A percentile compares a stretch with the other conserved stretches of the same genome.
phyloP scores from a whole-genome alignment of 2,329 filamentous ascomycete genomes.

The Fusarium sp. region DNA sequence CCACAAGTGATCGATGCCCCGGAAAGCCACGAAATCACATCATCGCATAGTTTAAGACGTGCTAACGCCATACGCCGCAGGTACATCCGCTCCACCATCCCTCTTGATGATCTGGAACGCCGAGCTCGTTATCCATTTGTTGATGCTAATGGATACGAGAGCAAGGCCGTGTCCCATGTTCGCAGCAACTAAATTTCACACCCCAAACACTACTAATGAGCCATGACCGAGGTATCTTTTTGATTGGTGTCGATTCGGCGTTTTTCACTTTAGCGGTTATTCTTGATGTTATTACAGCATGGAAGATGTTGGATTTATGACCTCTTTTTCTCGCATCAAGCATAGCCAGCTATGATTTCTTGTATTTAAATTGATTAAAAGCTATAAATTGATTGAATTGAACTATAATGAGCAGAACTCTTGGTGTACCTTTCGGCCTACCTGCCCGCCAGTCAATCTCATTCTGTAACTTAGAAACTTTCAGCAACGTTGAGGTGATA shows the following conservation, averaged over 20 bases:
- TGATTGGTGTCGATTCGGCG: background rate
- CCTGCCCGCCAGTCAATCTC: background rate
- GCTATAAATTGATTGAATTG: background rate
- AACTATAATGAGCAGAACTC: background rate
- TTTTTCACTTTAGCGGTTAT: conserved; percentile 18
- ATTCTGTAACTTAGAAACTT: background rate
- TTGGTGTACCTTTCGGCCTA: background rate
- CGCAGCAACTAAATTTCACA: conserved; percentile 32
- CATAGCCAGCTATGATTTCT: conserved; percentile 32
- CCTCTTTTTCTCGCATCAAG: conserved; percentile 13
- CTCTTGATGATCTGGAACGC: conserved; percentile 82
- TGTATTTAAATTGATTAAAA: conserved; percentile 8
- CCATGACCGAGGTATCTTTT: background rate
- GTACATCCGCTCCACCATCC: conserved; percentile 86
- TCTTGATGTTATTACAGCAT: conserved; percentile 18
- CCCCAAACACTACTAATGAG: conserved; percentile 3
- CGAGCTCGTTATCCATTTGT: conserved; percentile 77
- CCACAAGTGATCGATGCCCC: conserved; percentile 9
- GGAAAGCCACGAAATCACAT: conserved; percentile 41
- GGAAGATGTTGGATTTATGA: conserved; percentile 15
- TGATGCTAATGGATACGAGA: conserved; percentile 62
- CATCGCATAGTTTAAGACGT: conserved; percentile 38
- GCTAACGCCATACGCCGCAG: conserved; percentile 54
- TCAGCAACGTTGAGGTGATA: background rate
- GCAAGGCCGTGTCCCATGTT: conserved; percentile 52